Base-by-base conservation (phyloP, 768 basidiomycete species). In the Phanerochaete sordida region DNA sequence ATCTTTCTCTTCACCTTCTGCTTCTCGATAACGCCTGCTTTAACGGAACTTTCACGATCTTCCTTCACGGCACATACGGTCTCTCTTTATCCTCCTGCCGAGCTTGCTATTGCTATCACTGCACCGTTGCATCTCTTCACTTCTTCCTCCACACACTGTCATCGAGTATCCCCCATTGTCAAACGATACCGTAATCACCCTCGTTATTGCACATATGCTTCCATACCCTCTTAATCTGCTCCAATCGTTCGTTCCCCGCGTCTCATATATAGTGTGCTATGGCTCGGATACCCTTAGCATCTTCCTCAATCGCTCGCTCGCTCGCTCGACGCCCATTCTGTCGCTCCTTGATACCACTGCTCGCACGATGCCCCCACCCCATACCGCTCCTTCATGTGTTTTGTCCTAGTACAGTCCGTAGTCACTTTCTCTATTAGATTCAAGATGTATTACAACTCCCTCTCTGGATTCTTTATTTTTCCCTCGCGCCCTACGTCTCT, bases 161-260 rank as follows among this genome's bases (percentile, higher is more conserved):
- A 67, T 63, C 8, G n/a, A 47, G 63, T 68, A 66, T 69, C 68
- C 65, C 68, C 35, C 66, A 63, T 66, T 63, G 60, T 62, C 55
- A 21, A 64, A 69, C 58, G 70, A 71, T 71, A 71, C 70, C 70
- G 67, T 71, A 71, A 54, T 65, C 66, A 68, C 68, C 65, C 66
- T 67, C 68, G 57, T 67, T 67, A 66, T 66, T 64, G 67, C 62
- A 63, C 50, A 43, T 64, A 63, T 66, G 59, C 61, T 64, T 55
- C 31, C 54, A 37, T 39, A 50, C 37, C 57, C 45, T 49, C 55
- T 44, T 49, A 54, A 54, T 54, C 50, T 33, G 23, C n/a, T n/a
- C 33, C 50, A 31, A 28, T 33, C 50, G 50, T 51, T 33, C 50
- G 26, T 26, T 49, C 48, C 26, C 15, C 19, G 39, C 11, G 4